A percentile compares a stretch with the other conserved stretches of the same genome.
Conservation (phyloP, 495 filamentous ascomycete species). For the Hamigera avellanea region DNA sequence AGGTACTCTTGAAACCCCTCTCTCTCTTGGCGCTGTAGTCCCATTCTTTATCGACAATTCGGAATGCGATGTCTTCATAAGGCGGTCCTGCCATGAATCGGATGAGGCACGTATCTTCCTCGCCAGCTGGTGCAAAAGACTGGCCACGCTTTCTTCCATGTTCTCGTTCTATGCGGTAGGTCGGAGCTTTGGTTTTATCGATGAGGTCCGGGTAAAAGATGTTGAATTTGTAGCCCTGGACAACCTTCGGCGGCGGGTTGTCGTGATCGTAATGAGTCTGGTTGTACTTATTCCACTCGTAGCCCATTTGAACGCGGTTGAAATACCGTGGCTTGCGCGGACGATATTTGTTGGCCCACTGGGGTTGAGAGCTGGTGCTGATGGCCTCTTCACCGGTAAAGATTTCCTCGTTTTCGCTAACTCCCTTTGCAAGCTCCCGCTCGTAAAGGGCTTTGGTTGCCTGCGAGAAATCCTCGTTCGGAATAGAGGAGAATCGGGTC, state of each 20-base stretch:
- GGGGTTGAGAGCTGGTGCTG: constrained; percentile 47
- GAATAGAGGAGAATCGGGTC: constrained; percentile 61
- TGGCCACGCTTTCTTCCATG: constrained; percentile 79
- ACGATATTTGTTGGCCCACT: constrained; percentile 84
- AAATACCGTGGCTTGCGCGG: constrained; percentile 95
- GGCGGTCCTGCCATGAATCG: constrained; percentile 91
- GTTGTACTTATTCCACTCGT: constrained; percentile 99
- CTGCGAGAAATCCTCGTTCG: constrained; percentile 80
- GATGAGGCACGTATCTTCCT: constrained; percentile 95
- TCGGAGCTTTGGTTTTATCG: constrained; percentile 87
- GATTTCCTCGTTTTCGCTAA: constrained; percentile 91
- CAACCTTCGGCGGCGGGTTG: constrained; percentile 94
- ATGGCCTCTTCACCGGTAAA: constrained; percentile 87
- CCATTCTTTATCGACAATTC: constrained; percentile 98
- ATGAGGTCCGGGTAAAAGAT: constrained; percentile 99
- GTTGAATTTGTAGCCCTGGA: constrained; percentile 99
- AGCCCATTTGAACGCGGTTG: constrained; percentile 97
- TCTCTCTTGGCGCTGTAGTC: constrained; percentile 95
- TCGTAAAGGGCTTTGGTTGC: constrained; percentile 88
- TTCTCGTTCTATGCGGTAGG: constrained; percentile 89
- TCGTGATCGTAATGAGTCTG: constrained; percentile 99
- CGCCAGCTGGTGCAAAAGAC: constrained; percentile 88
- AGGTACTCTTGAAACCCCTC: constrained; percentile 88
- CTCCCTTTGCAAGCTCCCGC: constrained; percentile 81
- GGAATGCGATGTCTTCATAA: constrained; percentile 94